Percentiles rank a stretch among this genome's conserved stretches.
These are phyloP conservation scores for Biscogniauxia sp. DNA, from an alignment of 2,329 filamentous ascomycete genomes.

Conservation along the genomic window DNA sequence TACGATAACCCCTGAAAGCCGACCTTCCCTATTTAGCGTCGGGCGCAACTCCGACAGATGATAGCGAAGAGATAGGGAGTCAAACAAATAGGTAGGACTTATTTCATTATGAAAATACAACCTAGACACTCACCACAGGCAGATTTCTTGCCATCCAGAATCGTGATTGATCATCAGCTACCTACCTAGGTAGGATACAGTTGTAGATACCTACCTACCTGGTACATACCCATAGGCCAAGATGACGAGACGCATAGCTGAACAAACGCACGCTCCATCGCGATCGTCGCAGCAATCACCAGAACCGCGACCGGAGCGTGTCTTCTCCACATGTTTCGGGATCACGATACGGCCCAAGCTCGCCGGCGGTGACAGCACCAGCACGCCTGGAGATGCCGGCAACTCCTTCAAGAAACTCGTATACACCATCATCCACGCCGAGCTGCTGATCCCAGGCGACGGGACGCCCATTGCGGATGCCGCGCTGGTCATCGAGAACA, in stretches of 20 bases:
- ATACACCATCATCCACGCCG: constrained; percentile 35
- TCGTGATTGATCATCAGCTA: too few relatives aligned
- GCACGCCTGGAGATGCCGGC: not conserved
- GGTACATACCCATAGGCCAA: constrained; percentile 5
- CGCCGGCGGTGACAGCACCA: constrained; percentile 10
- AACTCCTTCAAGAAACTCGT: constrained; percentile 24
- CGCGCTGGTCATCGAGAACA: constrained; percentile 36
- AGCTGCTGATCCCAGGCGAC: constrained; percentile 38
- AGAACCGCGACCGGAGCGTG: constrained; percentile 15
- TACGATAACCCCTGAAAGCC: not conserved
- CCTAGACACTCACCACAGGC: too few relatives aligned
- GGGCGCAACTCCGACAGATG: not conserved
- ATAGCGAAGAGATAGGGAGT: too few relatives aligned
- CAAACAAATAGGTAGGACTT: too few relatives aligned
- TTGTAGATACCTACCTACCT: too few relatives aligned
- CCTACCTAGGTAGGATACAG: too few relatives aligned
- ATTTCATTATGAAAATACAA: too few relatives aligned
- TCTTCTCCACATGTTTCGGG: constrained; percentile 33
- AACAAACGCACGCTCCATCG: constrained; percentile 1
- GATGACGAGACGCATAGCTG: constrained; percentile 24
- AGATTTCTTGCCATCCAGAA: too few relatives aligned
- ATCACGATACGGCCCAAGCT: constrained; percentile 23
- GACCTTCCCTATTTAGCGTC: constrained; percentile 9
- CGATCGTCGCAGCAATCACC: constrained; percentile 2
- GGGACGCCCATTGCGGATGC: constrained; percentile 33